phyloP scores from a whole-genome alignment of 345 rosid species.

The Corchorus capsularis region DNA sequence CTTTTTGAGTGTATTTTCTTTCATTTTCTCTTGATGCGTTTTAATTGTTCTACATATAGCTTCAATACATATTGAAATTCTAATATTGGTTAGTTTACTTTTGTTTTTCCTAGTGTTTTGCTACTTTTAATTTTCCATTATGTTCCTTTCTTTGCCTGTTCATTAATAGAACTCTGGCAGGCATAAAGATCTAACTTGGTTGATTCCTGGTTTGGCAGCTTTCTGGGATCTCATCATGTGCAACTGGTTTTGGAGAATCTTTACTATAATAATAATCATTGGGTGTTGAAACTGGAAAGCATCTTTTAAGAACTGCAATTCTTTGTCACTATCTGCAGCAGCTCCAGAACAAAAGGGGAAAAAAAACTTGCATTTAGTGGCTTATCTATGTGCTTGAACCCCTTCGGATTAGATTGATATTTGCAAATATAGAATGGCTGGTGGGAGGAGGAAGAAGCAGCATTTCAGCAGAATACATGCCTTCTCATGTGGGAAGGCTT shows the following conservation, averaged over 20 bases:
- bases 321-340: neutral
- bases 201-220: neutral
- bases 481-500: slow-evolving; percentile 63
- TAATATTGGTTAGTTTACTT: neutral
- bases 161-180: neutral
- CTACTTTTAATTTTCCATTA: neutral
- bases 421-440: slow-evolving; percentile 43
- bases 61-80: slow-evolving; percentile 2
- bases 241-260: slow-evolving; percentile 12
- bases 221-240: neutral
- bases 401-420: neutral
- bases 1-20: neutral
- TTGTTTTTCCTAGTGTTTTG: neutral
- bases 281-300: neutral
- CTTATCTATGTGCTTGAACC: slow-evolving; percentile 9
- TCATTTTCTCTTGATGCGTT: neutral
- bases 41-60: neutral
- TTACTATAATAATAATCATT: neutral
- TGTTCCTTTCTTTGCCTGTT: neutral
- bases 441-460: slow-evolving; percentile 59
- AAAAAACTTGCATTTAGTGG: slow-evolving; percentile 4
- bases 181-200: slow-evolving; percentile 5
- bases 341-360: slow-evolving; percentile 10
- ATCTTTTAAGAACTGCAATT: neutral
- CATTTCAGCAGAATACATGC: slow-evolving; percentile 69